Evolutionary conservation across 192 early-diverging fungal species (phyloP).

Genomic region (Globomyces pollinis-pini): DNA sequence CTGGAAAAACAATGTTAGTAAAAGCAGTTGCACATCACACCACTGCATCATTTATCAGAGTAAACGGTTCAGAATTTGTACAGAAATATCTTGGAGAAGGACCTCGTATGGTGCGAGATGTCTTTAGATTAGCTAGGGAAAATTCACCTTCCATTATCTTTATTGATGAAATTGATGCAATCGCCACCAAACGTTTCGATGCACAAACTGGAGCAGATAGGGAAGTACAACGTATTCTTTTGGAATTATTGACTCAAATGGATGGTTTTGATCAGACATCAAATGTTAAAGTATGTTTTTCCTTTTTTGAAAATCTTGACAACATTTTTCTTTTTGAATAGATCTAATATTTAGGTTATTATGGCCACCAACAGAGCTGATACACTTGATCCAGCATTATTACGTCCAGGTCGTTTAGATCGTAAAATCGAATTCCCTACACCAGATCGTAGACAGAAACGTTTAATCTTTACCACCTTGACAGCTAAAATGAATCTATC

Average conservation of each 20-base stretch:
- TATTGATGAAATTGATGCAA: slow-evolving; percentile 98
- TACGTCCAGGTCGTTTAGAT: slow-evolving; percentile 94
- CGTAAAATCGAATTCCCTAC: slow-evolving; percentile 99
- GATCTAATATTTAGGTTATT: slow-evolving; percentile 58
- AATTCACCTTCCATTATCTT: slow-evolving; percentile 97
- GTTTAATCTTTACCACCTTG: slow-evolving; percentile 94
- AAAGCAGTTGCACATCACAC: slow-evolving; percentile 99
- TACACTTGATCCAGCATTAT: slow-evolving; percentile 91
- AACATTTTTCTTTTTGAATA: slow-evolving; percentile 17
- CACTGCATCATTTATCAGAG: slow-evolving; percentile 93
- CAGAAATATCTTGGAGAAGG: slow-evolving; percentile 99
- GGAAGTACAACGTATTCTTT: slow-evolving; percentile 96
- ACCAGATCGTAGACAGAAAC: slow-evolving; percentile 94
- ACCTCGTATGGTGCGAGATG: slow-evolving; percentile 93
- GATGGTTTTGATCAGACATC: slow-evolving; percentile 95
- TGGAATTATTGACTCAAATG: slow-evolving; percentile 95
- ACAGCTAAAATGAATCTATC: slow-evolving; percentile 91
- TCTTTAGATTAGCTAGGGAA: slow-evolving; percentile 94
- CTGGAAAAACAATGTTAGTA: slow-evolving; percentile 86
- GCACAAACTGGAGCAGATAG: slow-evolving; percentile 81
- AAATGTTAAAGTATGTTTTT: slow-evolving; percentile 76
- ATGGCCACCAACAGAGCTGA: slow-evolving; percentile 99
- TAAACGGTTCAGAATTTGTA: slow-evolving; percentile 95
- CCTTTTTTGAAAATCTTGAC: slow-evolving; percentile 7
- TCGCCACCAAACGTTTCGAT: slow-evolving; percentile 82